phyloP scores from a whole-genome alignment of 1,139 yeast species.

The Eremothecium sinecaudum region DNA sequence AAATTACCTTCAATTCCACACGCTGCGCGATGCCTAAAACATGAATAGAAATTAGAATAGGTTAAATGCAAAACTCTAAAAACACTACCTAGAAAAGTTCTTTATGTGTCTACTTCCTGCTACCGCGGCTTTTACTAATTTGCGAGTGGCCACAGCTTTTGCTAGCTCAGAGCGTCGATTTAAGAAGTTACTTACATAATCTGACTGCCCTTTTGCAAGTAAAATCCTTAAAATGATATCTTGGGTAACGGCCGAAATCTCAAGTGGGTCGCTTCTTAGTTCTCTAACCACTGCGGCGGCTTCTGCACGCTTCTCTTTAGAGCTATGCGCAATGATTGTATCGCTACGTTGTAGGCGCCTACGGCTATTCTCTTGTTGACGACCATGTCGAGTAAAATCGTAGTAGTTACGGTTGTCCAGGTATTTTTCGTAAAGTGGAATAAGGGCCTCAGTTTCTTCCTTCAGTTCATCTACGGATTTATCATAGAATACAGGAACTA shows the following conservation, averaged over 20 bases:
- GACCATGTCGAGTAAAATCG: constrained; percentile 4
- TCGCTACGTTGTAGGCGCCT: constrained; percentile 45
- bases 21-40: too few species aligned
- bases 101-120: not conserved
- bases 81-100: too few species aligned
- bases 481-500: constrained; percentile 63
- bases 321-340: constrained; percentile 67
- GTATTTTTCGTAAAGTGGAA: constrained; percentile 43
- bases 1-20: too few species aligned
- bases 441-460: constrained; percentile 50
- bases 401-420: constrained; percentile 32
- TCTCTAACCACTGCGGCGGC: constrained; percentile 44
- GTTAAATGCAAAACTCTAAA: too few species aligned
- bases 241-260: constrained; percentile 51
- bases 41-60: too few species aligned
- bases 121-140: constrained; percentile 24
- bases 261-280: constrained; percentile 46
- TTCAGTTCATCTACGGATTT: constrained; percentile 42
- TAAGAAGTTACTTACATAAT: constrained; percentile 45
- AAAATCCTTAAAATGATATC: constrained; percentile 59
- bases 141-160: constrained; percentile 55
- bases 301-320: constrained; percentile 47
- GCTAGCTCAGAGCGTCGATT: constrained; percentile 56
- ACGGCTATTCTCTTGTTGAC: constrained; percentile 41
- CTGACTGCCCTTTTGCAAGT: constrained; percentile 36